phyloP scores from a whole-genome alignment of 2,329 filamentous ascomycete species.

The Aquanectria penicillioides region DNA sequence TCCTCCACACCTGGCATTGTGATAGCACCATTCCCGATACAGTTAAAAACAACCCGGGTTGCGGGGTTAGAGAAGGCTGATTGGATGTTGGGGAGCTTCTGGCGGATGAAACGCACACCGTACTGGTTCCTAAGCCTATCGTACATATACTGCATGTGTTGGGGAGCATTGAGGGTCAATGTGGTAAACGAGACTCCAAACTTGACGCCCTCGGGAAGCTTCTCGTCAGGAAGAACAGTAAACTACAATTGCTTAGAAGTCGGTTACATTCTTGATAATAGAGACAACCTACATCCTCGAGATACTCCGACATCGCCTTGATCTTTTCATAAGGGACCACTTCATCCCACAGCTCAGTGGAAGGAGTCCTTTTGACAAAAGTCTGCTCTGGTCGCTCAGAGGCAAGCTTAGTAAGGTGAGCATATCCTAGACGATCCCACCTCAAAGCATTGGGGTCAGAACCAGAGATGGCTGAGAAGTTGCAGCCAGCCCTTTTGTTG shows the following conservation, averaged over 20 bases:
- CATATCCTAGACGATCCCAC: conserved; percentile 54
- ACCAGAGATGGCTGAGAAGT: conserved; percentile 56
- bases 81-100: conserved; percentile 40
- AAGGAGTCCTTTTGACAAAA: conserved; percentile 50
- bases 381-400: conserved; percentile 42
- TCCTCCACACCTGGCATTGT: conserved; percentile 50
- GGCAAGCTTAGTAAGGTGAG: conserved; percentile 48
- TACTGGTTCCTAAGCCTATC: conserved; percentile 37
- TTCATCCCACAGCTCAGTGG: conserved; percentile 54
- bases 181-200: conserved; percentile 51
- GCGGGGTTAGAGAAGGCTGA: conserved; percentile 38
- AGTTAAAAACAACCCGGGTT: conserved; percentile 48
- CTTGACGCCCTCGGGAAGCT: conserved; percentile 45
- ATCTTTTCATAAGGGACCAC: conserved; percentile 52
- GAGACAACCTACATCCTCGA: conserved; percentile 50
- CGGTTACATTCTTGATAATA: neutral
- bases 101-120: conserved; percentile 45
- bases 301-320: conserved; percentile 50
- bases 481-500: conserved; percentile 51
- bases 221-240: conserved; percentile 36
- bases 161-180: conserved; percentile 50
- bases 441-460: conserved; percentile 52
- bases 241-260: conserved; percentile 39
- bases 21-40: conserved; percentile 47
- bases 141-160: conserved; percentile 48